Conservation (phyloP, 495 filamentous ascomycete genomes). For the Annulohypoxylon stygium region DNA sequence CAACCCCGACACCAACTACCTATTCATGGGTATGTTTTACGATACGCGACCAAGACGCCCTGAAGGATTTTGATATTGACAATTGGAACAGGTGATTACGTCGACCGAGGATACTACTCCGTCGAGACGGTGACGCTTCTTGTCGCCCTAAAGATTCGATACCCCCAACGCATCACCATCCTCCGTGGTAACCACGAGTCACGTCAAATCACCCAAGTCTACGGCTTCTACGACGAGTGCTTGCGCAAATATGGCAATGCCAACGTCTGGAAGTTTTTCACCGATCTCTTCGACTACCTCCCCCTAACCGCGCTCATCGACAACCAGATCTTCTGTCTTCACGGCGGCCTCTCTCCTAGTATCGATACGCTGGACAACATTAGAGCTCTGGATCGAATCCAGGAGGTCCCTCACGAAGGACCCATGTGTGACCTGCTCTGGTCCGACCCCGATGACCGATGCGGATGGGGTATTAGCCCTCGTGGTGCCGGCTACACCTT, state of each 20-base stretch:
- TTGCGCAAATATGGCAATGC: slow-evolving; percentile 98
- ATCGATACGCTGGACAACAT: slow-evolving; percentile 99
- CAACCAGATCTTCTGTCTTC: slow-evolving; percentile 99
- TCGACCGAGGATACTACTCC: slow-evolving; percentile 96
- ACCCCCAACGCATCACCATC: slow-evolving; percentile 96
- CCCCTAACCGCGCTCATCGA: slow-evolving; percentile 98
- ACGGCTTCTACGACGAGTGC: slow-evolving; percentile 98
- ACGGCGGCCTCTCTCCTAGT: slow-evolving; percentile 94
- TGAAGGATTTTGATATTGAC: slow-evolving; percentile 11
- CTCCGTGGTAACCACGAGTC: slow-evolving; percentile 98
- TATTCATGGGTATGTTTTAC: slow-evolving; percentile 84
- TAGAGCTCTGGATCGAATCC: slow-evolving; percentile 92
- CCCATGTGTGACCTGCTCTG: slow-evolving; percentile 99
- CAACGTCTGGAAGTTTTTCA: slow-evolving; percentile 99
- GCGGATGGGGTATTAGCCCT: slow-evolving; percentile 98
- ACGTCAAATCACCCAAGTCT: slow-evolving; percentile 96
- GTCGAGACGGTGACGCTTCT: slow-evolving; percentile 96
- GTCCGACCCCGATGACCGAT: slow-evolving; percentile 98
- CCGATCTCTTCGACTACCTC: slow-evolving; percentile 98
- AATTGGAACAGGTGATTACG: slow-evolving; percentile 81
- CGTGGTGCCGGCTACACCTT: slow-evolving; percentile 98
- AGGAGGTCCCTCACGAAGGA: slow-evolving; percentile 98
- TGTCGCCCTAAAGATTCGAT: slow-evolving; percentile 95
- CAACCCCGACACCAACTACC: slow-evolving; percentile 93
- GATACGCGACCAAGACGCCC: not conserved